Conservation (phyloP, 2,329 filamentous ascomycete species). For the Fusarium proliferatum region DNA sequence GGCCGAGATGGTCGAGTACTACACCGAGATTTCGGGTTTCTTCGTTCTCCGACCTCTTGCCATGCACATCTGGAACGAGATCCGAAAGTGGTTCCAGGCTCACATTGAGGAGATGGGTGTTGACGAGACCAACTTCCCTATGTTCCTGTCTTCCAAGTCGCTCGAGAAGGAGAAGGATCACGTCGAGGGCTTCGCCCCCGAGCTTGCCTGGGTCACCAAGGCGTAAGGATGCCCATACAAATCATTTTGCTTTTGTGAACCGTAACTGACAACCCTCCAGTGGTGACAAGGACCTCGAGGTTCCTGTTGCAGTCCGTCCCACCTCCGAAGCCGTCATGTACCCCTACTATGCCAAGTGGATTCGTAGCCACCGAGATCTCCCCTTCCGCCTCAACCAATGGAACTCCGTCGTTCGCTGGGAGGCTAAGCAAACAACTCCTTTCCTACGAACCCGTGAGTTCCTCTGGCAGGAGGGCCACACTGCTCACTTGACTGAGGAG, state of each 20-base stretch:
- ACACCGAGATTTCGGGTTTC: constrained; percentile 92
- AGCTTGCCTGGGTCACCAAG: constrained; percentile 89
- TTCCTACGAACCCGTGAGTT: constrained; percentile 96
- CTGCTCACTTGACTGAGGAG: constrained; percentile 86
- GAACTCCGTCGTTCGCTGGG: constrained; percentile 94
- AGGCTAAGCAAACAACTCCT: constrained; percentile 90
- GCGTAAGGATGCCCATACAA: constrained; percentile 63
- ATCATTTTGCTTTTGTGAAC: background rate
- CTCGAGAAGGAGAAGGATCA: constrained; percentile 92
- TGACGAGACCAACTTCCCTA: constrained; percentile 95
- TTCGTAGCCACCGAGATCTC: constrained; percentile 93
- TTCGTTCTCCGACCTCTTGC: constrained; percentile 85
- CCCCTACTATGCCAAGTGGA: constrained; percentile 96
- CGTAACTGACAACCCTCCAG: constrained; percentile 55
- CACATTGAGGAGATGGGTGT: constrained; percentile 92
- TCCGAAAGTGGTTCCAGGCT: constrained; percentile 74
- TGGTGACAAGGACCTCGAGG: constrained; percentile 92
- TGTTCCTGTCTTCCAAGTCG: constrained; percentile 94
- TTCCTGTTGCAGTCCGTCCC: constrained; percentile 74
- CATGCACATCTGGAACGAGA: constrained; percentile 75
- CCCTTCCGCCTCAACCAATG: constrained; percentile 96
- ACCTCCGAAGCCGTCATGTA: constrained; percentile 89
- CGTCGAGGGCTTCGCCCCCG: constrained; percentile 97
- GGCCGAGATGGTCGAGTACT: constrained; percentile 98
- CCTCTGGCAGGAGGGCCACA: constrained; percentile 97